These are phyloP conservation scores for Xylaria palmicola DNA, from an alignment of 495 filamentous ascomycete species.

Conservation along the genomic window DNA sequence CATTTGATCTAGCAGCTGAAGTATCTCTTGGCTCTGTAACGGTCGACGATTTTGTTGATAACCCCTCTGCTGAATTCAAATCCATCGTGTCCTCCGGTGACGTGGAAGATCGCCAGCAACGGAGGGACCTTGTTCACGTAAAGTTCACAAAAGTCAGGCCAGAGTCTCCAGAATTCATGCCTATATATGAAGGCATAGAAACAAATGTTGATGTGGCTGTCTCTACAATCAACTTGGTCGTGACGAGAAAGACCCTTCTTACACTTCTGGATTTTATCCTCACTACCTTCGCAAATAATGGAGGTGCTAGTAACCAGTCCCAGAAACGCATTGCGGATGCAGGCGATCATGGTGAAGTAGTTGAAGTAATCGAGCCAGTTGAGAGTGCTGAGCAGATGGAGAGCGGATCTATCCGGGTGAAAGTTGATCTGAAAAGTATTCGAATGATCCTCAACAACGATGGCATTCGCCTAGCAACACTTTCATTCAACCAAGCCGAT, in stretches of 20 bases:
- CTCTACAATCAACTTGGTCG: conserved; percentile 92
- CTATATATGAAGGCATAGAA: conserved; percentile 86
- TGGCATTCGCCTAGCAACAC: conserved; percentile 87
- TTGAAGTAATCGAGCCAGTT: conserved; percentile 30
- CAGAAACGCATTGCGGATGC: conserved; percentile 36
- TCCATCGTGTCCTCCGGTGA: conserved; percentile 90
- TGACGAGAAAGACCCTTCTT: conserved; percentile 88
- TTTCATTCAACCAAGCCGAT: conserved; percentile 88
- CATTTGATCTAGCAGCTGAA: conserved; percentile 89
- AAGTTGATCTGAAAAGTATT: conserved; percentile 89
- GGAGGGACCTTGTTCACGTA: conserved; percentile 80
- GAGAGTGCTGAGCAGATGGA: conserved; percentile 32
- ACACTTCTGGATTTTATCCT: conserved; percentile 95
- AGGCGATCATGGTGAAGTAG: conserved; percentile 38
- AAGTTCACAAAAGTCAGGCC: conserved; percentile 87
- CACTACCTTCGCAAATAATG: conserved; percentile 84
- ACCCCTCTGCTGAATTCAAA: conserved; percentile 90
- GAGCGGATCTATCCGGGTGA: conserved; percentile 62
- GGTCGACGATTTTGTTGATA: conserved; percentile 90
- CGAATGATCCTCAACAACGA: conserved; percentile 96
- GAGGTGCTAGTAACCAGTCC: conserved; percentile 39
- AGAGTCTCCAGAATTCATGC: conserved; percentile 89
- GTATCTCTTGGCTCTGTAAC: conserved; percentile 83
- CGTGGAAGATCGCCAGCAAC: conserved; percentile 59
- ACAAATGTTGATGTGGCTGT: conserved; percentile 89